Percentiles rank a stretch among this genome's conserved stretches.
Conservation (phyloP, 192 early-diverging fungal species). For the Mortierella claussenii region DNA sequence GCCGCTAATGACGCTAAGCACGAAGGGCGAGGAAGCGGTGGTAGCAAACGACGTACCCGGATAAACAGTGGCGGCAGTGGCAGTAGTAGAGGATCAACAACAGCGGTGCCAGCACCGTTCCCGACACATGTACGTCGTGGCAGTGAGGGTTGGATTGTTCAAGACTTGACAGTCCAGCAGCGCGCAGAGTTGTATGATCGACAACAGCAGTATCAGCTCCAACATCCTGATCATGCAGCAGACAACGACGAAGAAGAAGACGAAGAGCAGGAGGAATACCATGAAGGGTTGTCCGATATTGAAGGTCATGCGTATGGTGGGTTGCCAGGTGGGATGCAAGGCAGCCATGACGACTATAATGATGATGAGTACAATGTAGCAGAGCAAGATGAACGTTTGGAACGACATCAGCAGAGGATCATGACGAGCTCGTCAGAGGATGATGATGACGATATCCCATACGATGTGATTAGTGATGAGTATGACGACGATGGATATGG, state of each 20-base stretch:
- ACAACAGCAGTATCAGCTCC: slow-evolving; percentile 50
- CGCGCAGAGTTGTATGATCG: slow-evolving; percentile 56
- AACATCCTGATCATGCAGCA: slow-evolving; percentile 33
- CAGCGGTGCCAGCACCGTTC: slow-evolving; percentile 1
- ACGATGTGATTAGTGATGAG: slow-evolving; percentile 47
- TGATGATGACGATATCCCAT: slow-evolving; percentile 25
- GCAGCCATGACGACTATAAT: slow-evolving; percentile 10
- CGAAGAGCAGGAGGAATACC: slow-evolving; percentile 26
- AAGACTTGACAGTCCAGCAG: slow-evolving; percentile 51
- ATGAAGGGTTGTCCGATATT: slow-evolving; percentile 48
- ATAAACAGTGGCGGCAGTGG: neutral
- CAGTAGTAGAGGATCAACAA: neutral
- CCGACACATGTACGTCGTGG: slow-evolving; percentile 51
- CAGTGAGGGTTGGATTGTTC: slow-evolving; percentile 52
- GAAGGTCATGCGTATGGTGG: slow-evolving; percentile 17
- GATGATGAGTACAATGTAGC: slow-evolving; percentile 2
- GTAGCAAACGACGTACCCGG: neutral
- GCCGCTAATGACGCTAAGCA: neutral
- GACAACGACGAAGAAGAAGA: slow-evolving; percentile 4
- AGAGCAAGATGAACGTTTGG: neutral
- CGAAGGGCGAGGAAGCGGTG: neutral
- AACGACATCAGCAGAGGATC: no score
- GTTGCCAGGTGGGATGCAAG: slow-evolving; percentile 45
- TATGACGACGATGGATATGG: slow-evolving; percentile 45
- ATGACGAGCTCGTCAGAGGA: slow-evolving; percentile 5